Percentiles rank a stretch among this genome's conserved stretches.
Evolutionary conservation across 805 yeast species (phyloP).

Genomic region (Pichia deserticola): DNA sequence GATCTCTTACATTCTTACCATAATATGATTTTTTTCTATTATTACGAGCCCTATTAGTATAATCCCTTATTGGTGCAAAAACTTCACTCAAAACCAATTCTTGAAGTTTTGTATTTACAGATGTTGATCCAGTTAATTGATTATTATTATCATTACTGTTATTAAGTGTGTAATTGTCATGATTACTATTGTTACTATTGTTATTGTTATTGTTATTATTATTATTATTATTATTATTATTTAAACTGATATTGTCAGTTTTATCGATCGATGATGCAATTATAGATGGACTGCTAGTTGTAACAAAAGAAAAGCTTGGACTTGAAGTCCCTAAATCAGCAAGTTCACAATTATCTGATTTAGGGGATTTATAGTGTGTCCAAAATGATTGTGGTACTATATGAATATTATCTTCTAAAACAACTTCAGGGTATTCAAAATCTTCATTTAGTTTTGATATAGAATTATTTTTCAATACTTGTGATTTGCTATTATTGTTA

Average conservation of each 20-base stretch:
- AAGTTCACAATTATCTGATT: neutral
- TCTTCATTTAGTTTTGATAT: constrained; percentile 6
- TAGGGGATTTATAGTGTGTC: constrained; percentile 37
- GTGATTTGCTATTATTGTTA: too few species aligned
- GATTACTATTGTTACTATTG: too few species aligned
- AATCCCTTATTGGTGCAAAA: constrained; percentile 44
- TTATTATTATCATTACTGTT: too few species aligned
- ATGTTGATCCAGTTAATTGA: constrained; percentile 53
- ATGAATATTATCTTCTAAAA: constrained; percentile 84
- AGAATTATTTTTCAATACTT: constrained; percentile 1
- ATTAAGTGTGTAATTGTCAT: too few species aligned
- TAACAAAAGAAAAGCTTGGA: neutral
- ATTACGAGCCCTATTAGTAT: constrained; percentile 17
- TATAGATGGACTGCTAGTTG: neutral
- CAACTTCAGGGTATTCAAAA: constrained; percentile 61
- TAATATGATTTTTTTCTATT: constrained; percentile 3
- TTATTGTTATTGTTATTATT: too few species aligned
- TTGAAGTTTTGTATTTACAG: constrained; percentile 61
- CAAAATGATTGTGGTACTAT: constrained; percentile 79
- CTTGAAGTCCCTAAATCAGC: neutral
- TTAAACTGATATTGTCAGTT: neutral
- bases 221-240: too few species aligned
- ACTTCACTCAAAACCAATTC: constrained; percentile 69
- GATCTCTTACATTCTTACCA: neutral
- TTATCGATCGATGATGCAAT: neutral